These are phyloP conservation scores for Boletellus sp. DNA, from an alignment of 768 basidiomycete genomes.

Conservation along the genomic window DNA sequence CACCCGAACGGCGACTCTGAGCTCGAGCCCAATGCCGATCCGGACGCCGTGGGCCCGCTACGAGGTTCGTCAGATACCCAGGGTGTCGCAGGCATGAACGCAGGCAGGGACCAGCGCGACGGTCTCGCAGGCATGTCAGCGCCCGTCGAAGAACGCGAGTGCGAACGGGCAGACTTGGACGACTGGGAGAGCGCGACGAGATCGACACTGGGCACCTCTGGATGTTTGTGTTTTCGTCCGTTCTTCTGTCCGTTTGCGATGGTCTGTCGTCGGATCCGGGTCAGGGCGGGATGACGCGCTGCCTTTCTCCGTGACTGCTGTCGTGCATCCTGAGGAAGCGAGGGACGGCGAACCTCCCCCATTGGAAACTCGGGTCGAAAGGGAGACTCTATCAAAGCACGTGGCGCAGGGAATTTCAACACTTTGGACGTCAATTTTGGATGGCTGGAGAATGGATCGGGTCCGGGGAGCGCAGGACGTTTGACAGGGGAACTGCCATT, in stretches of 20 bases:
- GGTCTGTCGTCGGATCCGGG: slow-evolving; percentile 17
- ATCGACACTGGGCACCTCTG: slow-evolving; percentile 20
- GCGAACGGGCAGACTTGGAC: slow-evolving; percentile 10
- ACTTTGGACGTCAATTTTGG: neutral
- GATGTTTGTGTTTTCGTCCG: neutral
- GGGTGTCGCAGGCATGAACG: neutral
- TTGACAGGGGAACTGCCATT: slow-evolving; percentile 4
- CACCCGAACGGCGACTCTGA: neutral
- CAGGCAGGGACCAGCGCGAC: slow-evolving; percentile 21
- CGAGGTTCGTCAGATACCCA: neutral
- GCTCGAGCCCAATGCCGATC: neutral
- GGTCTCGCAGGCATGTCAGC: neutral
- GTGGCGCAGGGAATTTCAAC: slow-evolving; percentile 16
- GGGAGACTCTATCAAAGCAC: slow-evolving; percentile 15
- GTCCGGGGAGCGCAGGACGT: neutral
- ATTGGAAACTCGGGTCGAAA: slow-evolving; percentile 13
- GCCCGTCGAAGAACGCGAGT: slow-evolving; percentile 7
- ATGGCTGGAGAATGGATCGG: neutral
- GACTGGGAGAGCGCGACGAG: slow-evolving; percentile 15
- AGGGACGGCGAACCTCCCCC: neutral
- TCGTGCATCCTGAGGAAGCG: neutral
- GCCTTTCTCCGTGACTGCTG: neutral
- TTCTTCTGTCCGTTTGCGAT: neutral
- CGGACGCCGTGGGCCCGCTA: neutral
- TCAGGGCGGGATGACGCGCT: slow-evolving; percentile 8